A percentile compares a stretch with the other conserved stretches of the same genome.
phyloP scores from a whole-genome alignment of 768 basidiomycete genomes.

The Leucocoprinus birnbaumii region DNA sequence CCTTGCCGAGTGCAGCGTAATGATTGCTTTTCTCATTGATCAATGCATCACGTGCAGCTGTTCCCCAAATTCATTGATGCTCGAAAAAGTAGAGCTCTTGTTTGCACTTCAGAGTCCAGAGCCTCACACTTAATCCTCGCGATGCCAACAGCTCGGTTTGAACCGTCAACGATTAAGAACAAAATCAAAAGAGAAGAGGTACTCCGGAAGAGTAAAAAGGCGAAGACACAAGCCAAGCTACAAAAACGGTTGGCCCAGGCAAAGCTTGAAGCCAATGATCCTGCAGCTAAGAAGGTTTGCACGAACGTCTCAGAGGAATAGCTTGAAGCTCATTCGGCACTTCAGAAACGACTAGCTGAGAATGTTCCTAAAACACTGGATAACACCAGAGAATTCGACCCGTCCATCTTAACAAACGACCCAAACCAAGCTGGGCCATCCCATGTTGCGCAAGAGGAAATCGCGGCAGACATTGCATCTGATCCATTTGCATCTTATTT shows the following conservation, averaged over 20 bases:
- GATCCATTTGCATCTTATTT: slow-evolving; percentile 83
- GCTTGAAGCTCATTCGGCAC: background rate
- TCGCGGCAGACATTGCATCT: slow-evolving; percentile 63
- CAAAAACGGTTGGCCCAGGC: slow-evolving; percentile 75
- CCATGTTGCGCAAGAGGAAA: slow-evolving; percentile 45
- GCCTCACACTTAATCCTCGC: background rate
- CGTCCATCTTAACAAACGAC: slow-evolving; percentile 59
- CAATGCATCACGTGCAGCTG: background rate
- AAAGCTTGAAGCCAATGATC: slow-evolving; percentile 75
- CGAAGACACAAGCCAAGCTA: slow-evolving; percentile 78
- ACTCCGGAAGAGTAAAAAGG: slow-evolving; percentile 67
- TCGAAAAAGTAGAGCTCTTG: no score
- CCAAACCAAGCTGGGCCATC: slow-evolving; percentile 34
- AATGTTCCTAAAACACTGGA: slow-evolving; percentile 93
- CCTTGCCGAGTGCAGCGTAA: no score
- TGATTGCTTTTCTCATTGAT: background rate
- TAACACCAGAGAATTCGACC: slow-evolving; percentile 86
- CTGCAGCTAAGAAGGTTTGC: slow-evolving; percentile 72
- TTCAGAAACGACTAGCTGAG: slow-evolving; percentile 74
- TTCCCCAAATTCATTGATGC: no score
- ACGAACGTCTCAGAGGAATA: background rate
- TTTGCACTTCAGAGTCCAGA: no score
- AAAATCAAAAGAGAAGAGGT: slow-evolving; percentile 86
- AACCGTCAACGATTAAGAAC: slow-evolving; percentile 76
- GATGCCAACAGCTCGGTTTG: slow-evolving; percentile 59